Evolutionary conservation across 495 filamentous ascomycete genomes (phyloP).

Genomic region (Cenococcum geophilum): DNA sequence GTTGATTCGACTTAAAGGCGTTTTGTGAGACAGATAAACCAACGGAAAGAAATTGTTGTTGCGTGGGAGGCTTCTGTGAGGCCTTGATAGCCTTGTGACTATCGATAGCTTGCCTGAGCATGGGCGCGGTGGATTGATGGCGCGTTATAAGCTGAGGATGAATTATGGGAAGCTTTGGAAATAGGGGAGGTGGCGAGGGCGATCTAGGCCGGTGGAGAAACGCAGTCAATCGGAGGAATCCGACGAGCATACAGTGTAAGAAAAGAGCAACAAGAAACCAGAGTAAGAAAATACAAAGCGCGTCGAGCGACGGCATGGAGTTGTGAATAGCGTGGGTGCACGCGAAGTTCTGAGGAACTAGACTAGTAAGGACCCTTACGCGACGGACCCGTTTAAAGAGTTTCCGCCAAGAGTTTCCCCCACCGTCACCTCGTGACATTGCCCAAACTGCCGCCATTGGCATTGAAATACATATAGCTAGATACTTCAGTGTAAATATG

Average conservation of each 20-base stretch:
- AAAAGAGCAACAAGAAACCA: slow-evolving; percentile 13
- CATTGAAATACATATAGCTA: too few relatives aligned
- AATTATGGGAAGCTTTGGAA: neutral
- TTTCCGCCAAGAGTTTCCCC: too few relatives aligned
- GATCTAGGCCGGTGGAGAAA: slow-evolving; percentile 18
- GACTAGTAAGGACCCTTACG: too few relatives aligned
- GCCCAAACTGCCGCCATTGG: too few relatives aligned
- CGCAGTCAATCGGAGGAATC: slow-evolving; percentile 16
- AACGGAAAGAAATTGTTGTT: slow-evolving; percentile 22
- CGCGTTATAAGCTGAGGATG: slow-evolving; percentile 9
- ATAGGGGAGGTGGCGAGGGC: neutral
- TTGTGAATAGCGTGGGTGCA: neutral
- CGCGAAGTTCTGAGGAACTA: neutral
- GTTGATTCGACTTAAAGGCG: neutral
- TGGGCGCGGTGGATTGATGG: slow-evolving; percentile 14
- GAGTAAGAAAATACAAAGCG: slow-evolving; percentile 20
- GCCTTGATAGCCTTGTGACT: slow-evolving; percentile 9
- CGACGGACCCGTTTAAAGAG: too few relatives aligned
- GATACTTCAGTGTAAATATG: too few relatives aligned
- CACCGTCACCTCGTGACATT: too few relatives aligned
- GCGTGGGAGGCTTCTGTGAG: slow-evolving; percentile 3
- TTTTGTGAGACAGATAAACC: neutral
- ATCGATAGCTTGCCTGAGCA: slow-evolving; percentile 28
- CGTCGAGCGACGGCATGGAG: slow-evolving; percentile 11
- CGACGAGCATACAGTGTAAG: slow-evolving; percentile 31